Evolutionary conservation across 192 early-diverging fungal species (phyloP), one percentile per base, ranked within the genome.

Genomic region (Irineochytrium annulatum): DNA sequence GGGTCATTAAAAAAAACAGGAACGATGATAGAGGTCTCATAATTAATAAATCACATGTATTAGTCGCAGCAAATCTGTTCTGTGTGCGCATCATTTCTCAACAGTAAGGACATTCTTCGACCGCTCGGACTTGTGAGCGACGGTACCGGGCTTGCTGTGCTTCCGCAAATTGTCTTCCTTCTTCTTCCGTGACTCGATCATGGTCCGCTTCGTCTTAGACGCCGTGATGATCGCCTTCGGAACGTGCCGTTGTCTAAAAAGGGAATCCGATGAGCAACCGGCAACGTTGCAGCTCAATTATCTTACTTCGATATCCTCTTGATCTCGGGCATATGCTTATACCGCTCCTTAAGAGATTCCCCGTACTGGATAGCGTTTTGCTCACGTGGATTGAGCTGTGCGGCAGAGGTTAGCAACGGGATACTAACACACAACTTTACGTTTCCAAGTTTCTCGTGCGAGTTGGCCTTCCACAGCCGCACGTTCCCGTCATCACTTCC

Each of bases 401-500:
- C 22, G 33, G 17, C 37, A 31, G 2, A 59, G 2, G 17, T 30
- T 3, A 69, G 17, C 43, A 70, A 39, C 17, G 26, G 34, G 34
- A 74, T 34, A 34, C 19, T 16, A 13, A 45, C 49, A 55, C 35
- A 20, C 0, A 52, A 32, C 51, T 58, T 58, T 67, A 84, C 79
- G 29, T 78, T 70, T 27, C 89, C 89, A 52, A 90, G 60, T 68
- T 91, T 92, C 65, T 95, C 91, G 0, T 86, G 87, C n/a, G 94
- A 93, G 14, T 84, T 74, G 0, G 93, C 93, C 69, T 95, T 97
- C 97, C 97, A 99, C 52, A 99, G 63, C 39, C 97, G 87, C 66
- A 99, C 77, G 69, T 93, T 99, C 59, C 95, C 95, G 71, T 99
- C 97, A 70, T 99, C 95, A 24, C 89, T 92, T 13, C 95, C 97